Conservation (phyloP, 257 asterid species). For the Cordia subcordata region DNA sequence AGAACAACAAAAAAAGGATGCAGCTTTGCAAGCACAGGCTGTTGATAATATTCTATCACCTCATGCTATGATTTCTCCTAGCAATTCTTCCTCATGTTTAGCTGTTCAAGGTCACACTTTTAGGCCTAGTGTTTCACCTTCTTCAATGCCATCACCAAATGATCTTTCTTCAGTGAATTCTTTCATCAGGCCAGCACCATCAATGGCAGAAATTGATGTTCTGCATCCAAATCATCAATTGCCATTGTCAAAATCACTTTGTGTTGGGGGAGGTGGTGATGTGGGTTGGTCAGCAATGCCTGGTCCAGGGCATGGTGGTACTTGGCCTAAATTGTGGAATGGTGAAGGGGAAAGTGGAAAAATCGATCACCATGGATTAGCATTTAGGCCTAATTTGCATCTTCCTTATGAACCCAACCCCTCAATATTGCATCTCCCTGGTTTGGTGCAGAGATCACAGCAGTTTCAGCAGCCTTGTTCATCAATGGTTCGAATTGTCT, state of each 20-base stretch:
- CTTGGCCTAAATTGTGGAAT: constrained; percentile 44
- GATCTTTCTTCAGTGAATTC: constrained; percentile 36
- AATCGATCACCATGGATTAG: constrained; percentile 33
- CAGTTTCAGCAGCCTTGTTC: constrained; percentile 42
- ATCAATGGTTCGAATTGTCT: constrained; percentile 39
- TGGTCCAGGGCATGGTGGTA: constrained; percentile 26
- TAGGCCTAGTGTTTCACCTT: constrained; percentile 32
- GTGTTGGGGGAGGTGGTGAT: constrained; percentile 23
- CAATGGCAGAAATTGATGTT: constrained; percentile 32
- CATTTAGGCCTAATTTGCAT: constrained; percentile 20
- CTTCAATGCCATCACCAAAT: constrained; percentile 23
- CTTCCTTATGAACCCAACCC: constrained; percentile 23
- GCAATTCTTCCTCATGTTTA: constrained; percentile 21
- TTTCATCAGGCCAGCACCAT: constrained; percentile 26
- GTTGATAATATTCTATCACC: constrained; percentile 25
- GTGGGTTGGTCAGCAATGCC: constrained; percentile 21
- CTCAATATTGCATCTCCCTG: constrained; percentile 28
- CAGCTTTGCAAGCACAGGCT: constrained; percentile 30
- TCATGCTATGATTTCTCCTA: constrained; percentile 34
- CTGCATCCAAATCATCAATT: constrained; percentile 22
- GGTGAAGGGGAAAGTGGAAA: constrained; percentile 26
- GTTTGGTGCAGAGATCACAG: constrained; percentile 41
- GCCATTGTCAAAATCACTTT: constrained; percentile 29
- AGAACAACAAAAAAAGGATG: constrained; percentile 59
- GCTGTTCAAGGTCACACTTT: constrained; percentile 26